Base-by-base conservation (phyloP, 2,329 filamentous ascomycete species). In the Monosporascus ibericus region DNA sequence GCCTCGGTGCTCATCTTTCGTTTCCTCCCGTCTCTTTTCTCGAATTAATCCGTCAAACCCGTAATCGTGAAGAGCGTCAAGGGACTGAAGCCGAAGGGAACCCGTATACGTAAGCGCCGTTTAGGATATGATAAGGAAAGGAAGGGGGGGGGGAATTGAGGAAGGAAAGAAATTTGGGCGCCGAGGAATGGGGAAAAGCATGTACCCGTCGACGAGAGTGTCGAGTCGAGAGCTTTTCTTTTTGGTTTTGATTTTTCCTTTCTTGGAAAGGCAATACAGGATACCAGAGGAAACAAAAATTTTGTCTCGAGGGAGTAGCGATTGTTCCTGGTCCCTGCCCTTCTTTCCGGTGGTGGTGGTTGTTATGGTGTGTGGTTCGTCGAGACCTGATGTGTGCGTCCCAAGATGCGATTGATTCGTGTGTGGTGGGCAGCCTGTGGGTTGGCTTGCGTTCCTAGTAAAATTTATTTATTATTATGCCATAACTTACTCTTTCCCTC, bases 1-100 rank as follows among this genome's bases (percentile, higher is more conserved):
- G 81, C 82, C 70, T 81, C 78, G 71, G 82, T 82, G 78, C 91
- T 87, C 88, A 92, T 92, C 70, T 67, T 74, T 63, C 40, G 48
- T 36, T 42, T 40, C 11, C 24, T 38, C 18, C n/a, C 30, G 30
- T 36, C 38, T 38, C 46, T 11, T 18, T 48, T 36, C n/a, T 36
- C 20, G 24, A 34, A 25, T 22, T 14, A 40, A 36, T 7, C 37
- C 22, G n/a, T 25, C 2, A 8, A 8, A 46, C 15, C 25, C 24
- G 42, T 46, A 20, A 46, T 46, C 15, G 22, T 18, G 20, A 24
- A 27, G 5, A 15, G n/a, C 24, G 42, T 46, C 42, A 15, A 22
- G 24, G 42, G 20, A 27, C 42, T 8, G 24, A 24, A 46, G 42
- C 14, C 22, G 14, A 46, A 27, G 42, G 24, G 24, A n/a, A 27